These are phyloP conservation scores for Fragilaria crotonensis DNA, from an alignment of 108 stramenopile genomes.

Conservation along the genomic window DNA sequence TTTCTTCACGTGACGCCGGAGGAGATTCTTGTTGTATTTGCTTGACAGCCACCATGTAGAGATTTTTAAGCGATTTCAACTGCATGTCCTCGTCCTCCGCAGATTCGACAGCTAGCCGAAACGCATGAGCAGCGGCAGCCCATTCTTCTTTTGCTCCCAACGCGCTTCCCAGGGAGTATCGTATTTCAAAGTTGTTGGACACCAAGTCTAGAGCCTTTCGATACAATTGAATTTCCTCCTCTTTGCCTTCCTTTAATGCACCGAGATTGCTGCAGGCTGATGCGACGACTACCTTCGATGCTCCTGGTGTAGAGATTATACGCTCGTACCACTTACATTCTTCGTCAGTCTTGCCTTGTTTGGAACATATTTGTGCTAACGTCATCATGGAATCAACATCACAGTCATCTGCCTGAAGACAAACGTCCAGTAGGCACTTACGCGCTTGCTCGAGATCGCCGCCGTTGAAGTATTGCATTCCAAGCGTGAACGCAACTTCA, in stretches of 20 bases:
- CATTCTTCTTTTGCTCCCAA: slow-evolving; percentile 27
- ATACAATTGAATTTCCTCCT: slow-evolving; percentile 31
- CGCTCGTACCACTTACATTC: slow-evolving; percentile 18
- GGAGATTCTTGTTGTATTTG: slow-evolving; percentile 10
- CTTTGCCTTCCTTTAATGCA: slow-evolving; percentile 21
- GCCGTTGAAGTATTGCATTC: slow-evolving; percentile 15
- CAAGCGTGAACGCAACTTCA: slow-evolving; percentile 33
- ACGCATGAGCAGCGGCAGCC: slow-evolving; percentile 16
- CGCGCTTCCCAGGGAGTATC: slow-evolving; percentile 33
- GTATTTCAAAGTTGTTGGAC: slow-evolving; percentile 16
- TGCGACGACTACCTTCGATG: slow-evolving; percentile 6
- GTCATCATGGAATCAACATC: slow-evolving; percentile 35
- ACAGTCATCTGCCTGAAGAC: slow-evolving; percentile 24
- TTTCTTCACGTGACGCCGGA: slow-evolving; percentile 20
- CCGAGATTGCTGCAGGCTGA: slow-evolving; percentile 41
- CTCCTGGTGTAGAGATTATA: slow-evolving; percentile 30
- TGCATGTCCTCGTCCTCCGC: slow-evolving; percentile 5
- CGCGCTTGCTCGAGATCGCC: slow-evolving; percentile 21
- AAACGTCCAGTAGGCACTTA: slow-evolving; percentile 18
- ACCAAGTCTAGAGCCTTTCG: slow-evolving; percentile 19
- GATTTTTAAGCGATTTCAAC: slow-evolving; percentile 12
- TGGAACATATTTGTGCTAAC: slow-evolving; percentile 18
- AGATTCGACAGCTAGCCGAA: slow-evolving; percentile 19
- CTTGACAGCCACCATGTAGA: slow-evolving; percentile 25
- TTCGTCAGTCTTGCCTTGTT: slow-evolving; percentile 2